Evolutionary conservation across 2,329 filamentous ascomycete genomes (phyloP), one percentile per base, ranked within the genome.

Genomic region (Aspergillus oerlinghausenensis): DNA sequence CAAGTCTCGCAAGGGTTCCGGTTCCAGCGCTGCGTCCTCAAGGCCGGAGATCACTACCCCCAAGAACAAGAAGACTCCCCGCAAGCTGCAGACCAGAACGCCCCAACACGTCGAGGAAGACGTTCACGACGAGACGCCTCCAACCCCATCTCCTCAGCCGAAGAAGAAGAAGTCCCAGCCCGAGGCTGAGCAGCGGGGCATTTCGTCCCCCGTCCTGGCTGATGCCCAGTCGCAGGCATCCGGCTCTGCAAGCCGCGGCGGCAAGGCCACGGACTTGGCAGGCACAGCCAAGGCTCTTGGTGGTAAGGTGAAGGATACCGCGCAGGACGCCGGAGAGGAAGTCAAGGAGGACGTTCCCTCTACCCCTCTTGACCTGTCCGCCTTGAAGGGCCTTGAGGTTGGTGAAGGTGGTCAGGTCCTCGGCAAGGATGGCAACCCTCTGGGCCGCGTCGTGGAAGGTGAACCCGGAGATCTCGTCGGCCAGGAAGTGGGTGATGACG

Each of bases 381-480:
- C 67, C 1, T 58, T 78, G 43, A 76, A 76, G 52, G 75, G 75
- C 17, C 70, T 76, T 6, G 65, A 70, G 47, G 68, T 78, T 43
- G 62, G 63, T 9, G 70, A 76, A 50, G 68, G 64, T 9, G 75
- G 75, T 3, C 62, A 75, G 26, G 70, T 77, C 19, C 56, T 73
- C 1, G 73, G 71, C 35, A 50, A 70, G 6, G 63, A 71, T 19
- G 75, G 74, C 0, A 69, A 67, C 5, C 63, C 69, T 0, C 56
- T 78, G 25, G 75, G 75, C 19, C 64, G 71, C 23, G 67, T 78
- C 8, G 67, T 73, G 6, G 75, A 78, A 57, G 75, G 75, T 1
- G 72, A 77, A 25, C 67, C 73, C 0, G 69, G 70, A 21, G 74
- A 77, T 49, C 68, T 78, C 1, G 69, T 74, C 43, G 75, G 75